phyloP scores from a whole-genome alignment of 2,329 filamentous ascomycete genomes.

The Claviceps sp. region DNA sequence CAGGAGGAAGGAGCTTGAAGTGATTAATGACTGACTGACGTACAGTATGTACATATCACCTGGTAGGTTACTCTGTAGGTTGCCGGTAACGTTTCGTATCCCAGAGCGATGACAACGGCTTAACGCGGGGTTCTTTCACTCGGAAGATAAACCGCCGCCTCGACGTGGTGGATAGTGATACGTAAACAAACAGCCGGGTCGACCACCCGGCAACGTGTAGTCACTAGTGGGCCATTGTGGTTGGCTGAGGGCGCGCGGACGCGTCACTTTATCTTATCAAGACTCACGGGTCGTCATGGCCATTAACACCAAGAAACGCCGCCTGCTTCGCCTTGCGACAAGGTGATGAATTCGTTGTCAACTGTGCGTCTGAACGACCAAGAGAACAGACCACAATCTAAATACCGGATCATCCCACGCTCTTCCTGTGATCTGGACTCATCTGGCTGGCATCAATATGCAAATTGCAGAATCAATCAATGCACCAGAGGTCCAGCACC shows the following conservation, averaged over 20 bases:
- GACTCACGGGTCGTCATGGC: too few species aligned
- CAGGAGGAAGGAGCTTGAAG: neutral
- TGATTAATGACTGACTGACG: neutral
- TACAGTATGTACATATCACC: neutral
- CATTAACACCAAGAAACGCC: too few species aligned
- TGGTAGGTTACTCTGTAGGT: neutral
- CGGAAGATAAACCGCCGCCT: slow-evolving; percentile 1
- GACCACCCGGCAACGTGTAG: slow-evolving; percentile 12
- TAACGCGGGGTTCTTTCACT: slow-evolving; percentile 11
- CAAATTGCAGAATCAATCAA: neutral
- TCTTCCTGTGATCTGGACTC: too few species aligned
- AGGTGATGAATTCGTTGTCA: too few species aligned
- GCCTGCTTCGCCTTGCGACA: too few species aligned
- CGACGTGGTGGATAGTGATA: slow-evolving; percentile 3
- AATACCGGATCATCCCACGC: too few species aligned
- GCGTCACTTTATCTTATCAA: neutral
- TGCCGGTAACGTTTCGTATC: neutral
- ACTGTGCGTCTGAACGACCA: too few species aligned
- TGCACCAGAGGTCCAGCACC: too few species aligned
- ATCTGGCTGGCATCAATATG: too few species aligned
- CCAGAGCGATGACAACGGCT: neutral
- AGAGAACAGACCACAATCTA: too few species aligned
- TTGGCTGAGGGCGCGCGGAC: neutral
- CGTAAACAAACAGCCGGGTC: slow-evolving; percentile 13
- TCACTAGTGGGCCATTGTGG: neutral